phyloP scores from a whole-genome alignment of 345 rosid species.

The Eucalyptus leucophloia region DNA sequence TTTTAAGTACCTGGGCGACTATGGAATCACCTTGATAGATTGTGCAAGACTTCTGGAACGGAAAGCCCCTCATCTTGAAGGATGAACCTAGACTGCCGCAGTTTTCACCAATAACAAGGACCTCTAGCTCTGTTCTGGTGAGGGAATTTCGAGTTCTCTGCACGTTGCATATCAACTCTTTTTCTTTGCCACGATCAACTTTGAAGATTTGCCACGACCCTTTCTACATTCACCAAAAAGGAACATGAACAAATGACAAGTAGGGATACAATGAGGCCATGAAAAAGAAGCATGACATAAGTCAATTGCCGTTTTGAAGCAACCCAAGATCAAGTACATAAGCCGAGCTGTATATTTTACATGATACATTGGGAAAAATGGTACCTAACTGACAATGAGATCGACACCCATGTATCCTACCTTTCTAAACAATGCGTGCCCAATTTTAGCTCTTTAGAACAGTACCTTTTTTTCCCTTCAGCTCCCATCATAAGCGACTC shows the following conservation, averaged over 20 bases:
- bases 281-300: background rate
- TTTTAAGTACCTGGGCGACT: slow-evolving; percentile 60
- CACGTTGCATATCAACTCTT: slow-evolving; percentile 41
- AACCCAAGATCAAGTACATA: background rate
- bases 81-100: background rate
- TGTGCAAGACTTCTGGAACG: slow-evolving; percentile 77
- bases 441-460: background rate
- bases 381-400: background rate
- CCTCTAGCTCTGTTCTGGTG: slow-evolving; percentile 49
- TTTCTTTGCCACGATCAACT: slow-evolving; percentile 18
- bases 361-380: background rate
- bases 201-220: slow-evolving; percentile 53
- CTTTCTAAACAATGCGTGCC: background rate
- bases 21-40: slow-evolving; percentile 48
- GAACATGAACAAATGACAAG: background rate
- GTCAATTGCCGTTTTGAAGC: background rate
- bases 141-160: slow-evolving; percentile 35
- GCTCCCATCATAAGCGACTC: background rate
- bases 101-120: slow-evolving; percentile 8
- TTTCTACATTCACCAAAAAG: slow-evolving; percentile 25
- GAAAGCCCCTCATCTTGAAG: slow-evolving; percentile 49
- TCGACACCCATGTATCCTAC: background rate
- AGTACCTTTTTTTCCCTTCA: background rate
- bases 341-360: background rate
- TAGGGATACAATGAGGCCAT: background rate